A percentile compares a stretch with the other conserved stretches of the same genome.
Conservation (phyloP, 2,329 filamentous ascomycete genomes). For the Colletotrichum lentis region DNA sequence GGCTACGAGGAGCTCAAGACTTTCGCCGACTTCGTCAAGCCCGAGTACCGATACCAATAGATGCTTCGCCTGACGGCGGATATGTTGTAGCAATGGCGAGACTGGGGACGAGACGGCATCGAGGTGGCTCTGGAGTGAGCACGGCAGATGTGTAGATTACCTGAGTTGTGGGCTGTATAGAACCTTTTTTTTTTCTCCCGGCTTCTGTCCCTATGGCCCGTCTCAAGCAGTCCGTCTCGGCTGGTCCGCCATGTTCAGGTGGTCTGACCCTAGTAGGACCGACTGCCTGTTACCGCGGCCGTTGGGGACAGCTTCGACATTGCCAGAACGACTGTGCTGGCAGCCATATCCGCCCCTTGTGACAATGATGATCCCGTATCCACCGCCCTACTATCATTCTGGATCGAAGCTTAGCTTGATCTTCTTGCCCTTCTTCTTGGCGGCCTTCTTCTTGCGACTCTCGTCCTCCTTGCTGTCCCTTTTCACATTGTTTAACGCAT, state of each 20-base stretch:
- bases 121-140: slow-evolving; percentile 34
- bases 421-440: slow-evolving; percentile 65
- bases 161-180: slow-evolving; percentile 41
- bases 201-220: neutral
- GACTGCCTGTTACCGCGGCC: neutral
- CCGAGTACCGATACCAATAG: slow-evolving; percentile 83
- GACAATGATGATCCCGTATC: slow-evolving; percentile 1
- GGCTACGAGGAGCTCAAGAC: slow-evolving; percentile 89
- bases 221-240: neutral
- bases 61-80: slow-evolving; percentile 34
- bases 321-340: neutral
- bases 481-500: slow-evolving; percentile 46
- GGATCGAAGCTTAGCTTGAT: slow-evolving; percentile 70
- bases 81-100: slow-evolving; percentile 27
- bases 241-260: slow-evolving; percentile 5
- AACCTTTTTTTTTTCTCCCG: slow-evolving; percentile 39
- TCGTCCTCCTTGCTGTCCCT: slow-evolving; percentile 61
- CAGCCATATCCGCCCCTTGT: neutral
- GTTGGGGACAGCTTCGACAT: neutral
- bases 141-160: slow-evolving; percentile 53
- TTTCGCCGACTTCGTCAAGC: slow-evolving; percentile 94
- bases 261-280: neutral
- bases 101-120: slow-evolving; percentile 33
- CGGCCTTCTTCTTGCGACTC: slow-evolving; percentile 16
- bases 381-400: slow-evolving; percentile 26